A percentile compares a stretch with the other conserved stretches of the same genome.
Evolutionary conservation across 2,329 filamentous ascomycete species (phyloP).

Genomic region (Sporothrix protearum): DNA sequence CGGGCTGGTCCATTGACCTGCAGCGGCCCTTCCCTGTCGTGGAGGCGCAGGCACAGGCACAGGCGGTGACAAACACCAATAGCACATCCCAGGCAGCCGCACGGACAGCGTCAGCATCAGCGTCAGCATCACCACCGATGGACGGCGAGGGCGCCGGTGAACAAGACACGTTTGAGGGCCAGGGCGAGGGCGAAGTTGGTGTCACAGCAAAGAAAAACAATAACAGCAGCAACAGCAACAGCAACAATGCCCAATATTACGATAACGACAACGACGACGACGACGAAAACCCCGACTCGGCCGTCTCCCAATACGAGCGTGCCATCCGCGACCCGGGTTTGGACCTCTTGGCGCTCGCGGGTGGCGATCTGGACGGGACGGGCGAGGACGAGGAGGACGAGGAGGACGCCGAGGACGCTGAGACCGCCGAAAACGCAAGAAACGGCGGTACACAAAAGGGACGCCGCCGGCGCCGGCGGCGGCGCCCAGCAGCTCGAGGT

Average conservation of each 20-base stretch:
- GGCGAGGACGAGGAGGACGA: slow-evolving; percentile 4
- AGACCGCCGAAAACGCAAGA: no score
- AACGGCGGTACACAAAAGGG: not conserved
- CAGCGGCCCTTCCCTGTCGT: slow-evolving; percentile 48
- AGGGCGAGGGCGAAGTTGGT: not conserved
- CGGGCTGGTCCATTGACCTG: slow-evolving; percentile 82
- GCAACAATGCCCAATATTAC: not conserved
- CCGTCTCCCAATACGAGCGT: slow-evolving; percentile 72
- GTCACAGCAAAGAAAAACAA: not conserved
- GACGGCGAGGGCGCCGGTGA: not conserved
- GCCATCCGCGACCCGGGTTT: slow-evolving; percentile 72
- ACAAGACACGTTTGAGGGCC: slow-evolving; percentile 10
- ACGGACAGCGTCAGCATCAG: not conserved
- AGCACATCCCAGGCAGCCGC: slow-evolving; percentile 20
- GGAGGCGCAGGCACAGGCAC: slow-evolving; percentile 27
- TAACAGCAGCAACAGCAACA: not conserved
- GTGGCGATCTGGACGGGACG: not conserved
- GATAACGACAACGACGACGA: slow-evolving; percentile 31
- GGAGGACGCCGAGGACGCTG: not conserved
- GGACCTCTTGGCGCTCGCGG: slow-evolving; percentile 55
- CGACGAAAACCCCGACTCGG: slow-evolving; percentile 46
- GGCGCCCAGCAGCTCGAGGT: slow-evolving; percentile 52
- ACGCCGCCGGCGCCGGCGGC: slow-evolving; percentile 7
- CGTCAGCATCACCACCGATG: not conserved
- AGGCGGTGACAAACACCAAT: slow-evolving; percentile 28